Percentiles rank a stretch among this genome's conserved stretches.
phyloP scores from a whole-genome alignment of 2,329 filamentous ascomycete species.

The Monosporascus sp. region DNA sequence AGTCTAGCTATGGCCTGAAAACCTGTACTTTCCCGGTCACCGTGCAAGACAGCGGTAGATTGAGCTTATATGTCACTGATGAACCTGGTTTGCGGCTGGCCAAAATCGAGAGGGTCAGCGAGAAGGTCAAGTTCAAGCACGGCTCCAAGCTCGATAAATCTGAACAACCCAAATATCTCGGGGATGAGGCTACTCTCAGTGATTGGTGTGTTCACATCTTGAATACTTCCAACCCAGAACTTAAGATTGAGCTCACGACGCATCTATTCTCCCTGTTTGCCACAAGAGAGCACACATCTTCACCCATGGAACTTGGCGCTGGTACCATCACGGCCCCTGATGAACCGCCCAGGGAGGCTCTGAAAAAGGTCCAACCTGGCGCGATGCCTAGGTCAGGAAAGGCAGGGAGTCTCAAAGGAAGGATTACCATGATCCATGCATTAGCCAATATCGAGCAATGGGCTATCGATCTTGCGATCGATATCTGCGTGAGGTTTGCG shows the following conservation, averaged over 20 bases:
- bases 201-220: conserved; percentile 42
- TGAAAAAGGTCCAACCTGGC: conserved; percentile 32
- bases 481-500: conserved; percentile 40
- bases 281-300: conserved; percentile 29
- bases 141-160: conserved; percentile 14
- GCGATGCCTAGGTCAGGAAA: conserved; percentile 34
- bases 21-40: conserved; percentile 39
- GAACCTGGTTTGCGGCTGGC: conserved; percentile 20
- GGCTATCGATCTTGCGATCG: conserved; percentile 42
- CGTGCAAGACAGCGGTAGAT: conserved; percentile 25
- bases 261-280: conserved; percentile 37
- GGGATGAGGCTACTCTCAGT: conserved; percentile 36
- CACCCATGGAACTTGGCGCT: conserved; percentile 35
- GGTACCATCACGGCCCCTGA: conserved; percentile 31
- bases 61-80: conserved; percentile 27
- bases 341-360: conserved; percentile 34
- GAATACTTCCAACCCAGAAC: conserved; percentile 37
- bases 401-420: conserved; percentile 37
- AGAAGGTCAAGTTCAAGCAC: conserved; percentile 39
- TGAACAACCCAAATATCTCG: conserved; percentile 24
- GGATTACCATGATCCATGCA: conserved; percentile 40
- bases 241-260: conserved; percentile 40
- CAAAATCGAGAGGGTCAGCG: conserved; percentile 37
- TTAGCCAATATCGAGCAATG: conserved; percentile 43
- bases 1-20: conserved; percentile 41